Evolutionary conservation across 345 rosid species (phyloP), one percentile per base, ranked within the genome.

Genomic region (Erucastrum elatum): DNA sequence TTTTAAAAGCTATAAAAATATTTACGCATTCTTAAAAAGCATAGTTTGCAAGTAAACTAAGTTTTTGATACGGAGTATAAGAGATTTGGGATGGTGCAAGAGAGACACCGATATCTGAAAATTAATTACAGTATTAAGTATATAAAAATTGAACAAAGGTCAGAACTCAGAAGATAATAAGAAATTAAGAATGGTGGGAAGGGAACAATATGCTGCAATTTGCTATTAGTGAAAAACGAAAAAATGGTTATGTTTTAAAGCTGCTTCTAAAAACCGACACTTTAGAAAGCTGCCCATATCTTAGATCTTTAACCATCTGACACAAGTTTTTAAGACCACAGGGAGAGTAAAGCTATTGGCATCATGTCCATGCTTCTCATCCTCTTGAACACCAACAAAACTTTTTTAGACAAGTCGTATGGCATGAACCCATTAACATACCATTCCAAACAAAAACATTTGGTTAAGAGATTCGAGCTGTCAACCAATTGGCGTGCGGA

Each of bases 341-440:
- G 97, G 96, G 9, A 94, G 84, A 66, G 91, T 92, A 79, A 85
- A 92, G 85, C 90, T 83, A 71, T 90, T 90, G 25, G 94, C 80
- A 27, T 51, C 12, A 85, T 74, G 56, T 77, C 86, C 73, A 79
- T 46, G 68, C 83, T 77, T 79, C 72, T 86, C 94, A 91, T 90
- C 33, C 35, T 64, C 39, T 76, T 30, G 59, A 84, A 90, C 81
- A 89, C 72, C 3, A 68, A 8, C 46, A 90, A 35, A 76, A 84
- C 90, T 67, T 89, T 81, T 13, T 71, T 41, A 65, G 77, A 76
- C 34, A 64, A 65, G 25, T 81, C 87, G 4, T 82, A 81, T 8
- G 55, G 79, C 9, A 77, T 72, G 76, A 83, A 88, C 64, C 92
- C 94, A 68, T 78, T 89, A 25, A 75, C 91, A 89, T 78, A 3